phyloP scores from a whole-genome alignment of 495 filamentous ascomycete genomes.

The Jackrogersella minutella region DNA sequence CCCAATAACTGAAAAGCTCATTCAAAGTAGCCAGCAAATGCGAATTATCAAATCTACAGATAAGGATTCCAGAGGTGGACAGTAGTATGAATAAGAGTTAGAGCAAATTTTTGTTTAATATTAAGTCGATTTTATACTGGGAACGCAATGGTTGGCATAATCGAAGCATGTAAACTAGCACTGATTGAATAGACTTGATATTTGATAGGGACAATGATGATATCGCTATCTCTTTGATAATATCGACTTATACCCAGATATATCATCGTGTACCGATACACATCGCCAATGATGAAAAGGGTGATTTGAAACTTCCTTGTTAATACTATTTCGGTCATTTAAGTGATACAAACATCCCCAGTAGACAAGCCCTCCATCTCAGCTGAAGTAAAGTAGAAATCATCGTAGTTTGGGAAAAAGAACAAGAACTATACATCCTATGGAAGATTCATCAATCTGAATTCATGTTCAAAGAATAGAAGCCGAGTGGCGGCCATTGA shows the following conservation, averaged over 20 bases:
- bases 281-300: no score
- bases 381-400: background rate
- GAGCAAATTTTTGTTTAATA: background rate
- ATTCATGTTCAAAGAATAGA: slow-evolving; percentile 1
- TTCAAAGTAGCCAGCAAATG: background rate
- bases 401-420: background rate
- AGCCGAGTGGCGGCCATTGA: background rate
- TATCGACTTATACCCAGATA: background rate
- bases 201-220: background rate
- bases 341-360: background rate
- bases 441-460: background rate
- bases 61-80: background rate
- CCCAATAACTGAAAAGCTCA: slow-evolving; percentile 23
- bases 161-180: background rate
- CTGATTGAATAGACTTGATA: background rate
- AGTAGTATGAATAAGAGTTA: background rate
- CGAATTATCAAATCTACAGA: background rate
- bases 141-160: background rate
- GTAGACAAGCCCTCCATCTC: background rate
- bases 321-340: no score
- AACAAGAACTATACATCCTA: background rate
- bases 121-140: background rate
- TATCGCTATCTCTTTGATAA: background rate
- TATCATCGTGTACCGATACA: background rate
- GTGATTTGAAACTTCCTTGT: no score